A percentile compares a stretch with the other conserved stretches of the same genome.
phyloP scores from a whole-genome alignment of 2,329 filamentous ascomycete species.

The Sporothrix pallida region DNA sequence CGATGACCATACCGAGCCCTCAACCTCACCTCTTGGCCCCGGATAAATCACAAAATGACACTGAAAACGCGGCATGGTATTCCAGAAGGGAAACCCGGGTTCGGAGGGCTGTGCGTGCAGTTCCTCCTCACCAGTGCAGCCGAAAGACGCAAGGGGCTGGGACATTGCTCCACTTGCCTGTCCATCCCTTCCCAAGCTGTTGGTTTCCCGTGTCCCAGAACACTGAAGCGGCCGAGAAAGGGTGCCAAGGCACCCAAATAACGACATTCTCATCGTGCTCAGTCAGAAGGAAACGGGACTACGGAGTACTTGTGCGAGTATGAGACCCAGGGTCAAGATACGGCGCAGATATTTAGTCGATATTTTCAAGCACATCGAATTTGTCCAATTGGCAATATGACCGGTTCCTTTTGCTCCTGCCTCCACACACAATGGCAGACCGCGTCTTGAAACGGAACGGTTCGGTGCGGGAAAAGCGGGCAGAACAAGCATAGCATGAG shows the following conservation, averaged over 20 bases:
- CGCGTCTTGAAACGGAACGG: conserved; percentile 32
- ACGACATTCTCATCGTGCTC: neutral
- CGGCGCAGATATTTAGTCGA: neutral
- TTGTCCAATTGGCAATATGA: neutral
- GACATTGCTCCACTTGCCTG: conserved; percentile 19
- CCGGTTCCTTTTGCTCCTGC: neutral
- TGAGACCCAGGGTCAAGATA: neutral
- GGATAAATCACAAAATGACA: neutral
- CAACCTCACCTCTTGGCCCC: too few relatives aligned
- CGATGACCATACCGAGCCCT: too few relatives aligned
- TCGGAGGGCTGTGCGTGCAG: neutral
- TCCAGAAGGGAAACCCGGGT: conserved; percentile 5
- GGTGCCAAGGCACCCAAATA: neutral
- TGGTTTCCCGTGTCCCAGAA: conserved; percentile 13
- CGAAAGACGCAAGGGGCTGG: conserved; percentile 19
- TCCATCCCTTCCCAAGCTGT: conserved; percentile 24
- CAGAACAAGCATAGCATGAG: conserved; percentile 8
- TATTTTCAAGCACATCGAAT: neutral
- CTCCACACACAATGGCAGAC: conserved; percentile 30
- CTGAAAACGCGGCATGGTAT: neutral
- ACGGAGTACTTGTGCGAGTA: neutral
- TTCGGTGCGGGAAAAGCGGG: conserved; percentile 37
- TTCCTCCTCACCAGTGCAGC: conserved; percentile 12
- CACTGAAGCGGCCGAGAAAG: neutral
- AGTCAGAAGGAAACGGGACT: neutral